Evolutionary conservation across 1,284 basidiomycete species (phyloP).

Genomic region (Apiotrichum brassicae): DNA sequence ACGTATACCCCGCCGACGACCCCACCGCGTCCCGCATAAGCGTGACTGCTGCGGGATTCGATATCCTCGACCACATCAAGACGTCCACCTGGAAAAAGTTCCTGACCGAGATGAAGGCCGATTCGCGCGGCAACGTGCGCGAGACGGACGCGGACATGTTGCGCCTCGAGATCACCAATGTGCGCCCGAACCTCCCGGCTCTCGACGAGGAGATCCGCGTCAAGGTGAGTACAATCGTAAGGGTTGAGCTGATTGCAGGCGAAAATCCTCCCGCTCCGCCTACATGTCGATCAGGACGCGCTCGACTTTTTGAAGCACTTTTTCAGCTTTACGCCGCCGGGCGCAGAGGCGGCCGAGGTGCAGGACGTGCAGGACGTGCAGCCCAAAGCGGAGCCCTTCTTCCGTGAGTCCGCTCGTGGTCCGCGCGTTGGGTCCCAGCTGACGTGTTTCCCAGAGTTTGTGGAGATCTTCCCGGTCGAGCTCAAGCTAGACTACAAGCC

Average conservation of each 20-base stretch:
- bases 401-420: slow-evolving; percentile 34
- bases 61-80: slow-evolving; percentile 95
- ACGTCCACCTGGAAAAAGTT: slow-evolving; percentile 99
- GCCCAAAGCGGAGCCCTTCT: slow-evolving; percentile 47
- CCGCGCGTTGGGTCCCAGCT: background rate
- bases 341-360: slow-evolving; percentile 19
- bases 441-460: slow-evolving; percentile 32
- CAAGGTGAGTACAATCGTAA: slow-evolving; percentile 54
- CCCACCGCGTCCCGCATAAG: slow-evolving; percentile 60
- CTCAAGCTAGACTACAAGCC: slow-evolving; percentile 98
- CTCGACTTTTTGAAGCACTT: slow-evolving; percentile 96
- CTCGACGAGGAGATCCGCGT: slow-evolving; percentile 71
- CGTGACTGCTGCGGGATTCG: slow-evolving; percentile 62
- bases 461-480: slow-evolving; percentile 57
- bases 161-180: slow-evolving; percentile 68
- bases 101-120: slow-evolving; percentile 72
- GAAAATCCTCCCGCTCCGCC: slow-evolving; percentile 77
- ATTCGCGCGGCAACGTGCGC: slow-evolving; percentile 73
- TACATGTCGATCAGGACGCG: slow-evolving; percentile 97
- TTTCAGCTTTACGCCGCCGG: slow-evolving; percentile 75
- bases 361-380: background rate
- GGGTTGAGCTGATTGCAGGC: slow-evolving; percentile 51
- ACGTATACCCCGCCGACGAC: slow-evolving; percentile 57
- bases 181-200: slow-evolving; percentile 57
- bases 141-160: slow-evolving; percentile 91